Evolutionary conservation across 2,329 filamentous ascomycete species (phyloP), one percentile per base, ranked within the genome.

Genomic region (Passalora sequoiae): DNA sequence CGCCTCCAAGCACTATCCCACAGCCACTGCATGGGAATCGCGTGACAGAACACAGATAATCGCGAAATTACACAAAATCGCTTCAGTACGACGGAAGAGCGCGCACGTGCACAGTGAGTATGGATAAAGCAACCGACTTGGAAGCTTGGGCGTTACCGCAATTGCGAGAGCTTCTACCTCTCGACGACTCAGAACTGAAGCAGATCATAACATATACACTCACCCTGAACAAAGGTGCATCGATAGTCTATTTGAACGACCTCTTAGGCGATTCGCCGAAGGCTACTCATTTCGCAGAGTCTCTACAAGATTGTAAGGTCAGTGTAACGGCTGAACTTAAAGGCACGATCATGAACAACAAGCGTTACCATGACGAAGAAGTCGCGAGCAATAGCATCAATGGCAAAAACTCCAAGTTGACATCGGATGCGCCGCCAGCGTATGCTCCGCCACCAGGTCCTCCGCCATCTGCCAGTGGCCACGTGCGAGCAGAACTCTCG

Each of bases 191-290:
- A 15, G 43, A 51, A 22, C 46, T 54, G 16, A 36, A 51, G 27
- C 46, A 54, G 35, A 44, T 56, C 20, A 35, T 56, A 16, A 15
- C 29, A 4, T 52, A 56, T 37, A 42, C 40, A 9, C 27, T 24
- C 4, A 54, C 47, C 6, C 40, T 56, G 7, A 40, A 49, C 2
- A 35, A 48, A 6, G 9, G 38, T 13, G 46, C 43, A 31, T 36
- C 46, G 17, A 31, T 38, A 5, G 9, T 25, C 8, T 49, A 56
- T 36, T 43, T 54, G 13, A 24, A 24, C 4, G 20, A 47, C 12
- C 25, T 55, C 15, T 46, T 56, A 44, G 53, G 53, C 38, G 51
- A 52, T 15, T 43, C 46, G 9, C 45, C 41, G 6, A 37, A 46
- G 17, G 43, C 46, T 3, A 15, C 39, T 5, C 28, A 43, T 22